Evolutionary conservation across 2,329 filamentous ascomycete species (phyloP).

Genomic region (Aspergillus hortae): DNA sequence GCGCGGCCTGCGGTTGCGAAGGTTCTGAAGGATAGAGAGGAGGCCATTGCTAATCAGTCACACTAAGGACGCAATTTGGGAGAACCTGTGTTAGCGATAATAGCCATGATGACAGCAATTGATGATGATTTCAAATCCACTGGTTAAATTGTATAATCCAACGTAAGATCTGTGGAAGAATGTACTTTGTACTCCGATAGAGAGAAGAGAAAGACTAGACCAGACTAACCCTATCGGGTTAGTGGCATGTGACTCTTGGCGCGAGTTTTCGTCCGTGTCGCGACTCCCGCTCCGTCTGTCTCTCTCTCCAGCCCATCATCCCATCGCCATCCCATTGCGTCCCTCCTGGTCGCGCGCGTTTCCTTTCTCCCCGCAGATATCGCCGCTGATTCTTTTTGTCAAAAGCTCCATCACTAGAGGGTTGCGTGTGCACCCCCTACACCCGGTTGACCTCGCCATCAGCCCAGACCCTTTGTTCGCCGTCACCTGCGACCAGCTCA

Average conservation of each 20-base stretch:
- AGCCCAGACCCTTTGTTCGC: conserved; percentile 25
- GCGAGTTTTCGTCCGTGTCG: conserved; percentile 35
- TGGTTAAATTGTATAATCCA: no score
- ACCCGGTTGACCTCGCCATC: conserved; percentile 9
- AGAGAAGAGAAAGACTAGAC: no score
- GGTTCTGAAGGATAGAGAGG: conserved; percentile 14
- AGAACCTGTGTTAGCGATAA: no score
- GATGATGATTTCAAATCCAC: neutral
- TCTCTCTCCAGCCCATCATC: conserved; percentile 14
- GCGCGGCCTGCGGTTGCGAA: conserved; percentile 25
- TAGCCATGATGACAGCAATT: neutral
- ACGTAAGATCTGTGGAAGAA: no score
- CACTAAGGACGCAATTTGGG: neutral
- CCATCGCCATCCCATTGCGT: conserved; percentile 19
- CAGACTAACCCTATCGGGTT: no score
- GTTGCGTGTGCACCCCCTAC: conserved; percentile 10
- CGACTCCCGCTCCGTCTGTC: conserved; percentile 15
- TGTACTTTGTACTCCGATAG: no score
- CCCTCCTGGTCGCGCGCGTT: conserved; percentile 7
- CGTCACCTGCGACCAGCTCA: conserved; percentile 28
- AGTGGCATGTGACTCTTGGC: conserved; percentile 22
- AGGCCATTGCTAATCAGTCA: conserved; percentile 4
- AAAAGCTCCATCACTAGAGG: neutral
- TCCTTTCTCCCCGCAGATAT: conserved; percentile 3
- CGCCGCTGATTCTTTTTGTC: conserved; percentile 2